Evolutionary conservation across 768 basidiomycete species (phyloP), one percentile per base, ranked within the genome.

Genomic region (Leccinum disarticulatum): DNA sequence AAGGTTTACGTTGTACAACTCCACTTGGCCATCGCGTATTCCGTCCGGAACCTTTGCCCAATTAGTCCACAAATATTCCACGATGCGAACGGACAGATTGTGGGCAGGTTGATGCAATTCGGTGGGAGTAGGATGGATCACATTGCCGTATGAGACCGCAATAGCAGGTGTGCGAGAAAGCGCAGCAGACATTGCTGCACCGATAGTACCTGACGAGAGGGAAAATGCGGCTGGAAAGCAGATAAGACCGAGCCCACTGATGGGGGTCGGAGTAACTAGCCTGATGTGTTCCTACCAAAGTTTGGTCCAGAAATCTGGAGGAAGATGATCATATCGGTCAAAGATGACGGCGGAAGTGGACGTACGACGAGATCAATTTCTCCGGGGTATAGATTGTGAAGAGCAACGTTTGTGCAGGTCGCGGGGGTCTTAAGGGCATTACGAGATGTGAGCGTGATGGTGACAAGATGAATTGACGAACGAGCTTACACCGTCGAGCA

Each of bases 141-240:
- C 84, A 15, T 81, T 90, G 36, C 93, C 93, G 70, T 97, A 96
- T 0, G 93, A 95, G 38, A 98, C 68, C 1, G 95, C 95, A 59
- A 97, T 89, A 46, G 92, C 84, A 41, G 92, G 88, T 30, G 77
- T 80, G 58, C 79, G 79, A 27, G 88, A 87, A 48, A 94, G 79
- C 25, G 84, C 84, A 22, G 88, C 87, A 28, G 90, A 90, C 72
- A 98, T 78, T 15, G 95, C 90, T 3, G 94, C 95, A 41, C 95
- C 95, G 62, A 98, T 80, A 2, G 95, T 98, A 2, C 95, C 95
- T 30, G 92, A 95, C 1, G 93, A 94, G 47, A 98, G 80, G 3
- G 90, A 82, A 71, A 95, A 93, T 1, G 94, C 94, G 38, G 92
- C 91, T 87, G 69, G 22, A 33, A 47, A 15, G 22, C 17, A 27